Conservation (phyloP, 345 rosid genomes). For the Salix arbutifolia region DNA sequence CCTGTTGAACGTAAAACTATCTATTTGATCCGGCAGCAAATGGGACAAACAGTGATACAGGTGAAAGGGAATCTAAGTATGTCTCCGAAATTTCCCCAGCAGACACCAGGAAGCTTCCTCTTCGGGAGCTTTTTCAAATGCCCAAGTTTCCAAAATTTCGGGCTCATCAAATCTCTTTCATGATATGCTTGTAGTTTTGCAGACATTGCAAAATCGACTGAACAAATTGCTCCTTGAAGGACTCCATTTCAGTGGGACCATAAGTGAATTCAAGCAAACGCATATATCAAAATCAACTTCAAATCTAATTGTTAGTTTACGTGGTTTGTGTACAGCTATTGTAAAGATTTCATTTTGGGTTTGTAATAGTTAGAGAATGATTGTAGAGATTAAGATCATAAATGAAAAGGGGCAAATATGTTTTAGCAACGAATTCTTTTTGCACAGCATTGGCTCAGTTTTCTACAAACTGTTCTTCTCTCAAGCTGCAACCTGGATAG, state of each 20-base stretch:
- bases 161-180: slow-evolving; percentile 43
- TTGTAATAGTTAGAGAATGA: not conserved
- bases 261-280: not conserved
- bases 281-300: not conserved
- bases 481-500: not conserved
- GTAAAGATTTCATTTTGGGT: not conserved
- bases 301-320: not conserved
- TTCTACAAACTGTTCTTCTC: not conserved
- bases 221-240: not conserved
- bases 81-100: slow-evolving; percentile 32
- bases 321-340: not conserved
- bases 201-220: not conserved
- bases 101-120: slow-evolving; percentile 38
- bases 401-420: not conserved
- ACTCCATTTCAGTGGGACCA: not conserved
- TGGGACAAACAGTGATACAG: slow-evolving; percentile 34
- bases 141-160: slow-evolving; percentile 45
- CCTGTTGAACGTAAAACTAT: slow-evolving; percentile 47
- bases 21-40: slow-evolving; percentile 31
- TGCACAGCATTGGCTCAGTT: not conserved
- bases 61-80: slow-evolving; percentile 33
- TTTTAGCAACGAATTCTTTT: not conserved
- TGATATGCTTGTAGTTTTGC: slow-evolving; percentile 1
- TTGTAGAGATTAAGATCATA: not conserved
- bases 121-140: slow-evolving; percentile 47